Base-by-base conservation (phyloP, 345 rosid genomes). In the Psidium friedrichsthalianum region DNA sequence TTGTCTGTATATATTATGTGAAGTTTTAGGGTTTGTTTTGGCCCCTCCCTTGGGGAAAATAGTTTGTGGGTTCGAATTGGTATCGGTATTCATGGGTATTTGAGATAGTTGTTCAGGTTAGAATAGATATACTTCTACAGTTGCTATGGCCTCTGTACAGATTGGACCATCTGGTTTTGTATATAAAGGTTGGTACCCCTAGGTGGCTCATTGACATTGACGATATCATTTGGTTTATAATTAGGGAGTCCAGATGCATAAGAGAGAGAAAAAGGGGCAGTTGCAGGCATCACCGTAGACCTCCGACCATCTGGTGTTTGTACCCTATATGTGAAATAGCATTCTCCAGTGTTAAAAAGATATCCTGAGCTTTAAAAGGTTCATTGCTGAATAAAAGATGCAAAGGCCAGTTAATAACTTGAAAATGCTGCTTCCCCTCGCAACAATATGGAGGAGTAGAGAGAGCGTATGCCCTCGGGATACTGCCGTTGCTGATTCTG, bases 281-380 rank as follows among this genome's bases (percentile, higher is more conserved):
- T 42, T 42, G 44, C 44, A 4, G 44, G 5, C 44, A 42, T 42
- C 44, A 42, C 5, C 2, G 44, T 42, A 42, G 44, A 42, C 44
- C 44, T 42, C 44, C 44, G 44, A 42, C 44, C 44, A 6, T 42
- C 47, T 6, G 36, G 32, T 2, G 69, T 27, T 32, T 59, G 5
- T 29, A 27, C 74, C 36, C 74, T 59, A 32, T 13, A 5, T 59
- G 69, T 27, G 74, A 59, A n/a, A 36, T 59, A 13, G 74, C 5
- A 59, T 27, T 59, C 2, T 59, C 36, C 0, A 0, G 13, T n/a
- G 13, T 12, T 7, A 0, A 59, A n/a, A 32, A 12, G 36, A 32
- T 59, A n/a, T 59, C 36, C 36, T 27, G 36, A 59, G 74, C 8
- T 59, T 27, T 32, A 59, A 59, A 59, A 59, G 20, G 10, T 59